phyloP scores from a whole-genome alignment of 805 yeast genomes.

The Saturnispora dispora region DNA sequence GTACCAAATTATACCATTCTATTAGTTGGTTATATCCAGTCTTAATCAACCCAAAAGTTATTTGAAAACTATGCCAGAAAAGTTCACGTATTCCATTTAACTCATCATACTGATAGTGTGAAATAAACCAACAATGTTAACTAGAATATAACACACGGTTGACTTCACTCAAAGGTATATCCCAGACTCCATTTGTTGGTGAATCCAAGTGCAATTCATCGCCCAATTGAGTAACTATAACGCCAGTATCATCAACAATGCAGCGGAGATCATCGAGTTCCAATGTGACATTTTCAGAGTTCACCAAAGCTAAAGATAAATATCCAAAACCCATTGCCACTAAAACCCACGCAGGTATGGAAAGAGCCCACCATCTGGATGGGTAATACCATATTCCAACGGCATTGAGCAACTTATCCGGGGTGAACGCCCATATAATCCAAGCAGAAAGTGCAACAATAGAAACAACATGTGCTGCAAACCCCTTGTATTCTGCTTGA shows the following conservation, averaged over 20 bases:
- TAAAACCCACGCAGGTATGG: slow-evolving; percentile 62
- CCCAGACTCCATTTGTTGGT: slow-evolving; percentile 81
- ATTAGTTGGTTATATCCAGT: no score
- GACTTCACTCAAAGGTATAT: slow-evolving; percentile 64
- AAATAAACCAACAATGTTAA: not conserved
- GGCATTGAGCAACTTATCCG: slow-evolving; percentile 43
- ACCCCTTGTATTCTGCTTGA: slow-evolving; percentile 79
- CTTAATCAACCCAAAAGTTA: no score
- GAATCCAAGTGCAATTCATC: slow-evolving; percentile 36
- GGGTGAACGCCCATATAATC: slow-evolving; percentile 68
- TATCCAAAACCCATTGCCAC: slow-evolving; percentile 68
- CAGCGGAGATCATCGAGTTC: slow-evolving; percentile 50
- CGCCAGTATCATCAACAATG: slow-evolving; percentile 57
- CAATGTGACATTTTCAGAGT: slow-evolving; percentile 64
- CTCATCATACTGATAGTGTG: not conserved
- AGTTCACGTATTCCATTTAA: no score
- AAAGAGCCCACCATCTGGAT: slow-evolving; percentile 85
- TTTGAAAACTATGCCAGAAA: no score
- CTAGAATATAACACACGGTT: slow-evolving; percentile 48
- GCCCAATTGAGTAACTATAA: slow-evolving; percentile 19
- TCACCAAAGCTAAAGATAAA: slow-evolving; percentile 60
- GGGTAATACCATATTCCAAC: slow-evolving; percentile 73
- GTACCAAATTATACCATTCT: no score
- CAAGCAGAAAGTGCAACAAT: slow-evolving; percentile 47
- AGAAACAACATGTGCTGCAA: slow-evolving; percentile 67